These are phyloP conservation scores for Pyrenopolyporus hunteri DNA, from an alignment of 495 filamentous ascomycete species.

Conservation along the genomic window DNA sequence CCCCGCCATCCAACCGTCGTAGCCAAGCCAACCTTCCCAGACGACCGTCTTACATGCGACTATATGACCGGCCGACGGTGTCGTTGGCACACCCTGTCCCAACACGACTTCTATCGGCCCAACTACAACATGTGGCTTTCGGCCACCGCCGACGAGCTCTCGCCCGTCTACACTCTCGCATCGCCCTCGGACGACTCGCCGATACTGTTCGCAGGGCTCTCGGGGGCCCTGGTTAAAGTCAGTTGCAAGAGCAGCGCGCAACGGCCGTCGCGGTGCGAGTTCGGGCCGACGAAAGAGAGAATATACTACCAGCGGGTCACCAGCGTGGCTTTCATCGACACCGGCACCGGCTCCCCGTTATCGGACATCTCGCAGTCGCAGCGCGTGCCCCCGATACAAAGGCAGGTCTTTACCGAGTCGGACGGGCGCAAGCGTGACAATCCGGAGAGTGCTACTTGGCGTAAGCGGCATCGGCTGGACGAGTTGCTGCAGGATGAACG, in stretches of 20 bases:
- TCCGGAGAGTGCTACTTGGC: neutral
- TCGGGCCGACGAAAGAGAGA: neutral
- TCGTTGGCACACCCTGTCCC: slow-evolving; percentile 51
- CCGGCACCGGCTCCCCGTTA: slow-evolving; percentile 10
- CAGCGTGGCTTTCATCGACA: slow-evolving; percentile 19
- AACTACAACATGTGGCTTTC: slow-evolving; percentile 50
- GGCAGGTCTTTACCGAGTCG: neutral
- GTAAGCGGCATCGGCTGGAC: slow-evolving; percentile 20
- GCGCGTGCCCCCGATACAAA: slow-evolving; percentile 19
- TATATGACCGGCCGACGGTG: slow-evolving; percentile 38
- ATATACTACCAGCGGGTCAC: neutral
- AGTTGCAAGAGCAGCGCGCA: slow-evolving; percentile 24
- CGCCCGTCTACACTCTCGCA: slow-evolving; percentile 49
- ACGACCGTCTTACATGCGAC: slow-evolving; percentile 37
- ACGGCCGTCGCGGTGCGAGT: neutral
- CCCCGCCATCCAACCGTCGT: slow-evolving; percentile 37
- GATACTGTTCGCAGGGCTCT: slow-evolving; percentile 50
- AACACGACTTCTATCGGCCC: slow-evolving; percentile 49
- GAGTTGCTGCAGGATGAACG: slow-evolving; percentile 1
- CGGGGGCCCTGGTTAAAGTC: slow-evolving; percentile 48
- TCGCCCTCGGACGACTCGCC: slow-evolving; percentile 50
- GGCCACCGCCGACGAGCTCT: slow-evolving; percentile 16
- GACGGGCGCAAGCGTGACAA: neutral
- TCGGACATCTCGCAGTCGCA: slow-evolving; percentile 5
- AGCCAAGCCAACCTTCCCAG: slow-evolving; percentile 19